These are phyloP conservation scores for Plasmodium blacklocki DNA, from an alignment of 169 alveolate genomes.

Conservation along the genomic window DNA sequence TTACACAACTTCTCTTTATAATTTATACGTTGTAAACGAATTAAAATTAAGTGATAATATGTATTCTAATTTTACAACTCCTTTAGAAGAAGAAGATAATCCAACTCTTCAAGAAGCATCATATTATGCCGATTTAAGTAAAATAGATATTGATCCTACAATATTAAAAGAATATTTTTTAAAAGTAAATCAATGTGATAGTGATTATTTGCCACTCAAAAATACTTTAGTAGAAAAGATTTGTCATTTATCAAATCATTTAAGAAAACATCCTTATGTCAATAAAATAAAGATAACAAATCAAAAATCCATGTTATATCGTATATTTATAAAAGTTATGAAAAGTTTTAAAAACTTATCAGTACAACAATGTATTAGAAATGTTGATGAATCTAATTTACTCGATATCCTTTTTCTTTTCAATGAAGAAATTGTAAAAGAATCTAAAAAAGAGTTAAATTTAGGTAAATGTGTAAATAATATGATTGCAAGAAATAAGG, in stretches of 20 bases:
- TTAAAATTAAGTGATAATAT: conserved; percentile 17
- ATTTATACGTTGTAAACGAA: conserved; percentile 51
- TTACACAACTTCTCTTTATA: conserved; percentile 25
- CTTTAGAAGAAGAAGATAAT: conserved; percentile 35
- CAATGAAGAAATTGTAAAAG: conserved; percentile 71
- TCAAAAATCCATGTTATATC: conserved; percentile 37
- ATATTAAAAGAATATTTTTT: conserved; percentile 61
- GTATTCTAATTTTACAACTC: conserved; percentile 12
- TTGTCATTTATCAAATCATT: conserved; percentile 55
- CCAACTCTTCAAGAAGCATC: conserved; percentile 21
- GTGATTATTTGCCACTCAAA: conserved; percentile 59
- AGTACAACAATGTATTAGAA: conserved; percentile 36
- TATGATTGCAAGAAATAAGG: conserved; percentile 35
- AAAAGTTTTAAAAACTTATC: conserved; percentile 42
- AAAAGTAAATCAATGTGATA: conserved; percentile 39
- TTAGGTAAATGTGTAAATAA: conserved; percentile 67
- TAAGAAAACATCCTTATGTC: conserved; percentile 34
- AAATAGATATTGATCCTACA: conserved; percentile 45
- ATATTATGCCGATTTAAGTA: conserved; percentile 56
- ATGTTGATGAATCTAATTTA: conserved; percentile 53
- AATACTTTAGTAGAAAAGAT: conserved; percentile 49
- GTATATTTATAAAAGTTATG: conserved; percentile 40
- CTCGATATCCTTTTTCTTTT: conserved; percentile 37
- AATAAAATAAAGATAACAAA: conserved; percentile 23
- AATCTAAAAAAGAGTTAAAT: conserved; percentile 56